Percentiles rank a stretch among this genome's conserved stretches.
Evolutionary conservation across 2,329 filamentous ascomycete genomes (phyloP).

Genomic region (Ceratocystis eucalypticola): DNA sequence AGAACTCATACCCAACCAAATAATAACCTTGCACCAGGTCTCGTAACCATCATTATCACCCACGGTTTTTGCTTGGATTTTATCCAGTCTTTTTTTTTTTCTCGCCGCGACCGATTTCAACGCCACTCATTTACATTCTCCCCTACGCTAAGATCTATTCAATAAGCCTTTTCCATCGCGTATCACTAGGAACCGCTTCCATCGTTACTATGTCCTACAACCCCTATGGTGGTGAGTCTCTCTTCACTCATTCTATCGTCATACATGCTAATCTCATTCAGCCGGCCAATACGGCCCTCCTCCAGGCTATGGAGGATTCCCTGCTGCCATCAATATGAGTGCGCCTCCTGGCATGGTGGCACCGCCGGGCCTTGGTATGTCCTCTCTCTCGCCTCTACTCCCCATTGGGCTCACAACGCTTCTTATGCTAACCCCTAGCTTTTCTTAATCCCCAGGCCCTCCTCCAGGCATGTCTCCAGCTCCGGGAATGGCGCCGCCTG

Average conservation of each 20-base stretch:
- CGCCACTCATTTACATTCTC: neutral
- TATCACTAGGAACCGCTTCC: neutral
- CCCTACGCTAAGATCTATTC: neutral
- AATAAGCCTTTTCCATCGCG: neutral
- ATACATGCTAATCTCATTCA: constrained; percentile 5
- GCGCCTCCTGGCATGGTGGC: constrained; percentile 56
- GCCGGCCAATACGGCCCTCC: constrained; percentile 32
- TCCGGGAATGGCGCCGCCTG: constrained; percentile 67
- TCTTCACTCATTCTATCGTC: neutral
- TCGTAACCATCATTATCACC: neutral
- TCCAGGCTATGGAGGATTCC: constrained; percentile 59
- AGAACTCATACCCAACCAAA: neutral
- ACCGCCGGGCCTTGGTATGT: constrained; percentile 70
- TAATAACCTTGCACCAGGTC: neutral
- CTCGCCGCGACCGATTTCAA: neutral
- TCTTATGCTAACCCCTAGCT: neutral
- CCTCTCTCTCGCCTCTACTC: constrained; percentile 4
- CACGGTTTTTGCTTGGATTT: neutral
- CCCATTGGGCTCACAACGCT: constrained; percentile 7
- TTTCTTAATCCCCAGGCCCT: constrained; percentile 41
- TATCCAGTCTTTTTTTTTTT: neutral
- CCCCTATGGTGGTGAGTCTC: constrained; percentile 41
- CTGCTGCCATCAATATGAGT: constrained; percentile 36
- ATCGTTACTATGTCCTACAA: constrained; percentile 41
- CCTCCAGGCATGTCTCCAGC: constrained; percentile 68